Conservation (phyloP, 176 grass and related monocot genomes). For the Tillandsia fasciculata region DNA sequence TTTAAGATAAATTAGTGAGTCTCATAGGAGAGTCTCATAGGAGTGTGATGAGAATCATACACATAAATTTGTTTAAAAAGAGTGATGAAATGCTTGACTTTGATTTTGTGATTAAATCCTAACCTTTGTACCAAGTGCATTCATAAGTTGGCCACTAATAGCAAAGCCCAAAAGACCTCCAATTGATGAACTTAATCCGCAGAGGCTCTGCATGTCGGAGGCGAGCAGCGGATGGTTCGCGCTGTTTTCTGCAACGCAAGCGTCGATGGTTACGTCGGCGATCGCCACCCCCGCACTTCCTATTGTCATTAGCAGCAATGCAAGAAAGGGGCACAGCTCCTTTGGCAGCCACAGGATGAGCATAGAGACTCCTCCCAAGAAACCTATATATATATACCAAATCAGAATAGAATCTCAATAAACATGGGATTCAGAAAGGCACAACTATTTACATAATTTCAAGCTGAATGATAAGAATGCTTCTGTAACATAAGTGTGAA, state of each 20-base stretch:
- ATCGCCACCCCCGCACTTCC: conserved; percentile 59
- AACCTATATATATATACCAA: conserved; percentile 35
- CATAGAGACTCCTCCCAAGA: conserved; percentile 71
- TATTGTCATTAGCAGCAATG: conserved; percentile 52
- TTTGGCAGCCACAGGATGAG: conserved; percentile 54
- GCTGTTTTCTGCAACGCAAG: conserved; percentile 72
- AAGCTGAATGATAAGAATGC: no score
- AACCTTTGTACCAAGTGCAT: conserved; percentile 75
- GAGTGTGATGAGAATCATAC: not conserved
- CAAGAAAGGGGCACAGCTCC: conserved; percentile 48
- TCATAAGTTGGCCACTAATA: conserved; percentile 70
- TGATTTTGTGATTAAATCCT: conserved; percentile 19
- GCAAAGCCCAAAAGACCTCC: conserved; percentile 85
- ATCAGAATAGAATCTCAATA: not conserved
- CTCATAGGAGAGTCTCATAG: no score
- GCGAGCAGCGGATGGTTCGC: conserved; percentile 47
- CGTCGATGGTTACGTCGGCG: conserved; percentile 82
- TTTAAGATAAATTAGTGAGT: conserved; percentile 16
- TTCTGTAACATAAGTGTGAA: no score
- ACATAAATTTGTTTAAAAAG: not conserved
- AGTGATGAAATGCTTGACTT: not conserved
- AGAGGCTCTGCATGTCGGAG: conserved; percentile 79
- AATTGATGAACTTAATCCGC: conserved; percentile 60
- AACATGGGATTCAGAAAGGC: not conserved
- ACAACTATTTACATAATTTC: no score